Percentiles rank a stretch among this genome's conserved stretches.
Conservation (phyloP, 257 asterid species). For the Solanum gracilifrons region DNA sequence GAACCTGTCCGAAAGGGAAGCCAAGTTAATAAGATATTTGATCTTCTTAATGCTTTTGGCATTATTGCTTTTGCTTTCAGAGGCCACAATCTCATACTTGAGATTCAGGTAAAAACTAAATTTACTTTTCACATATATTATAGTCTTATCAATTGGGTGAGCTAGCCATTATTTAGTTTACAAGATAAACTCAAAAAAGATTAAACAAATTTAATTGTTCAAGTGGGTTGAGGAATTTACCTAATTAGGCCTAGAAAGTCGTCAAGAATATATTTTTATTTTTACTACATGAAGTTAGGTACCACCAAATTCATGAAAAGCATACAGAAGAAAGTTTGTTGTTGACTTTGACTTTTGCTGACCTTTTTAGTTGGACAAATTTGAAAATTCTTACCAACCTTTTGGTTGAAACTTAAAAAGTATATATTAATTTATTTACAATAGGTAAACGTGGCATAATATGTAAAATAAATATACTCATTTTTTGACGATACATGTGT, state of each 20-base stretch:
- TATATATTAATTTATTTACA: not conserved
- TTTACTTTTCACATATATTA: too few relatives aligned
- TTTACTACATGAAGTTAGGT: not conserved
- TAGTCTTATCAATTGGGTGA: too few relatives aligned
- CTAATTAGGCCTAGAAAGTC: not conserved
- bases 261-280: not conserved
- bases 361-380: not conserved
- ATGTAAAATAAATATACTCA: not conserved
- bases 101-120: constrained; percentile 50
- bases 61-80: constrained; percentile 82
- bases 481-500: not conserved
- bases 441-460: not conserved
- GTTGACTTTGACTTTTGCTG: not conserved
- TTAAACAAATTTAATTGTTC: not conserved
- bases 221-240: not conserved
- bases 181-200: not conserved
- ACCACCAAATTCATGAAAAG: not conserved
- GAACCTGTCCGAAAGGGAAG: constrained; percentile 27
- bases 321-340: not conserved
- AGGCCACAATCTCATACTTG: constrained; percentile 90
- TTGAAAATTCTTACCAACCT: not conserved
- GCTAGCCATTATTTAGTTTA: not conserved
- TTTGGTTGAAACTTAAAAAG: not conserved
- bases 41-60: constrained; percentile 72
- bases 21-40: constrained; percentile 31